Percentiles rank a stretch among this genome's conserved stretches.
phyloP scores from a whole-genome alignment of 2,329 filamentous ascomycete genomes.

The Fusarium sp. region DNA sequence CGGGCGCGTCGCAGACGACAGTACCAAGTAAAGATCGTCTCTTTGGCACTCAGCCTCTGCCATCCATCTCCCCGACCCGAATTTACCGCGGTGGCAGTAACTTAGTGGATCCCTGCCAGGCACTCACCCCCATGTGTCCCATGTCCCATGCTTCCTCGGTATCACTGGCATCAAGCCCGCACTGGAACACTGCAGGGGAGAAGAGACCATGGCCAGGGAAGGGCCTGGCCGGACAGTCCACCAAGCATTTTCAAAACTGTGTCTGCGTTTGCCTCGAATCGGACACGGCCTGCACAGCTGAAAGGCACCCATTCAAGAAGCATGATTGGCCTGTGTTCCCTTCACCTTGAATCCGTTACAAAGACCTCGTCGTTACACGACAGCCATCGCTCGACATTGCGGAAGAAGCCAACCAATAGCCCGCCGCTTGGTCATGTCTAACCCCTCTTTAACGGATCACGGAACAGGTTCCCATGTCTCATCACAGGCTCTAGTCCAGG shows the following conservation, averaged over 20 bases:
- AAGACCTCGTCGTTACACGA: conserved; percentile 34
- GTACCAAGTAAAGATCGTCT: not conserved
- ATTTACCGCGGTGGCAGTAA: conserved; percentile 5
- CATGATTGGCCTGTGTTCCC: conserved; percentile 28
- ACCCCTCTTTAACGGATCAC: conserved; percentile 24
- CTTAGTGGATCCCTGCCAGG: conserved; percentile 7
- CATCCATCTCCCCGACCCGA: not conserved
- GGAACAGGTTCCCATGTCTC: conserved; percentile 35
- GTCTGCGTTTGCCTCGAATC: conserved; percentile 27
- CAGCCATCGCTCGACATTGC: conserved; percentile 25
- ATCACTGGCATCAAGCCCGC: conserved; percentile 30
- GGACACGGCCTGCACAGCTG: conserved; percentile 27
- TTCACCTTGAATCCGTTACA: conserved; percentile 16
- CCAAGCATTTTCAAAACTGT: conserved; percentile 29
- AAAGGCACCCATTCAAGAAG: conserved; percentile 5
- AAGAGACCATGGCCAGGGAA: conserved; percentile 8
- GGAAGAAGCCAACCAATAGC: conserved; percentile 30
- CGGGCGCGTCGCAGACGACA: not conserved
- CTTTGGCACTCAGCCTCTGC: not conserved
- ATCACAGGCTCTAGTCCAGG: conserved; percentile 21
- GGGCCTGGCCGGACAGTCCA: conserved; percentile 24
- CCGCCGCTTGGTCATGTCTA: not conserved
- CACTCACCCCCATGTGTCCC: conserved; percentile 12
- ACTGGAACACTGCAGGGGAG: conserved; percentile 19
- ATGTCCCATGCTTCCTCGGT: conserved; percentile 25